Conservation (phyloP, 2,329 filamentous ascomycete genomes). For the Corniculantispora saksenae region DNA sequence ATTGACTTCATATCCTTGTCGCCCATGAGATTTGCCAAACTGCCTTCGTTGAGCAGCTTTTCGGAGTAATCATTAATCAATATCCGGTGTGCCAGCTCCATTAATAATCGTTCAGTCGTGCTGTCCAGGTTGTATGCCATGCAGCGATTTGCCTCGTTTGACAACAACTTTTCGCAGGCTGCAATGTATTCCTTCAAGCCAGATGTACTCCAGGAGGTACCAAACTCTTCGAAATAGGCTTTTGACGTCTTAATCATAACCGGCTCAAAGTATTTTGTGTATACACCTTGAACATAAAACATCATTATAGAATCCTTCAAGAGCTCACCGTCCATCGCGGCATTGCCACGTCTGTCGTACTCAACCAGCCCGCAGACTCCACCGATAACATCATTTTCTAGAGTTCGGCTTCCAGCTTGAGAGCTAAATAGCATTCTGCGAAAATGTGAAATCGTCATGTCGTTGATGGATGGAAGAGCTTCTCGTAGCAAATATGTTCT, state of each 20-base stretch:
- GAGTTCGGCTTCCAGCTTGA: constrained; percentile 25
- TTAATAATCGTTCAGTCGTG: constrained; percentile 76
- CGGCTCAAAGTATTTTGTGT: constrained; percentile 77
- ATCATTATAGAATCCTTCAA: constrained; percentile 77
- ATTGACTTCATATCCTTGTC: constrained; percentile 69
- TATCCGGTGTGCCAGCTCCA: constrained; percentile 70
- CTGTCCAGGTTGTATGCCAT: constrained; percentile 80
- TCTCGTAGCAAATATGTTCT: constrained; percentile 81
- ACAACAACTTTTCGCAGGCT: constrained; percentile 68
- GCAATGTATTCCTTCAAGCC: constrained; percentile 75
- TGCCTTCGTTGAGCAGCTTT: constrained; percentile 64
- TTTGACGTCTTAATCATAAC: constrained; percentile 68
- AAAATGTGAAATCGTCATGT: constrained; percentile 78
- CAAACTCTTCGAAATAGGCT: constrained; percentile 69
- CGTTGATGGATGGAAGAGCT: constrained; percentile 71
- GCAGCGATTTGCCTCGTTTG: constrained; percentile 72
- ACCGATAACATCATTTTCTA: constrained; percentile 38
- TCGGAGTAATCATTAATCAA: constrained; percentile 69
- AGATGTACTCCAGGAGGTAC: constrained; percentile 62
- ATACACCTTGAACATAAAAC: constrained; percentile 82
- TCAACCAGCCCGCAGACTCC: constrained; percentile 75
- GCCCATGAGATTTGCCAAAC: constrained; percentile 72
- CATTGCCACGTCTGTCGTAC: constrained; percentile 63
- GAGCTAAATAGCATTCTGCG: constrained; percentile 56
- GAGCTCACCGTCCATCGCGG: constrained; percentile 61